Evolutionary conservation across 139 green algal species (phyloP), one percentile per base, ranked within the genome.

Genomic region (Eudorina sp.): DNA sequence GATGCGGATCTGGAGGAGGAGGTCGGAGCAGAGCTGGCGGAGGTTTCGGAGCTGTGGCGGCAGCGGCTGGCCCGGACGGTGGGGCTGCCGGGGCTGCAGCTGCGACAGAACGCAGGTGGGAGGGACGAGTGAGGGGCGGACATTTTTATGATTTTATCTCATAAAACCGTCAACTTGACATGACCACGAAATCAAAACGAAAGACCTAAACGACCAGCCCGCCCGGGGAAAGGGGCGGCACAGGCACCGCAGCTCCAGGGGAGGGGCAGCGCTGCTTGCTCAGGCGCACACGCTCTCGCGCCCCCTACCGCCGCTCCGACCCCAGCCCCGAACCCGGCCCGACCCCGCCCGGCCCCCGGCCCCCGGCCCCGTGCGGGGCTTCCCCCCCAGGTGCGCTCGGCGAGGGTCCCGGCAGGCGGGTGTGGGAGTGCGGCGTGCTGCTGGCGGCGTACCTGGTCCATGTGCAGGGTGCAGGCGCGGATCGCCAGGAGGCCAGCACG

Each of bases 401-500:
- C 41, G 58, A 29, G 29, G 88, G 88, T 9, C 88, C 88, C 13
- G 88, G 88, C 1, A 62, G 81, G 73, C 55, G 85, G 16, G 70
- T 93, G 41, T 93, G 91, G 91, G 91, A 93, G 58, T 83, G 78
- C 46, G 89, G 91, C 16, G 29, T 92, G 40, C 72, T 72, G 7
- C 81, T 93, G 29, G 89, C 89, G 19, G 48, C 73, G 6, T 81
- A 90, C 21, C 43, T 93, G 27, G 83, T 85, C 25, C 68, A 46
- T 60, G 14, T 60, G 51, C 51, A 60, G 51, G 51, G 51, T 60
- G 51, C 16, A n/a, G n/a, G n/a, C n/a, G n/a, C n/a, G n/a, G n/a
- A n/a, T n/a, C n/a, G n/a, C n/a, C n/a, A n/a, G n/a, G 11, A n/a
- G 55, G 9, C 8, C 14, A 66, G 16, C 9, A 66, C 21, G 21